A percentile compares a stretch with the other conserved stretches of the same genome.
Evolutionary conservation across 2,329 filamentous ascomycete genomes (phyloP).

Genomic region (Colletotrichum aenigma): DNA sequence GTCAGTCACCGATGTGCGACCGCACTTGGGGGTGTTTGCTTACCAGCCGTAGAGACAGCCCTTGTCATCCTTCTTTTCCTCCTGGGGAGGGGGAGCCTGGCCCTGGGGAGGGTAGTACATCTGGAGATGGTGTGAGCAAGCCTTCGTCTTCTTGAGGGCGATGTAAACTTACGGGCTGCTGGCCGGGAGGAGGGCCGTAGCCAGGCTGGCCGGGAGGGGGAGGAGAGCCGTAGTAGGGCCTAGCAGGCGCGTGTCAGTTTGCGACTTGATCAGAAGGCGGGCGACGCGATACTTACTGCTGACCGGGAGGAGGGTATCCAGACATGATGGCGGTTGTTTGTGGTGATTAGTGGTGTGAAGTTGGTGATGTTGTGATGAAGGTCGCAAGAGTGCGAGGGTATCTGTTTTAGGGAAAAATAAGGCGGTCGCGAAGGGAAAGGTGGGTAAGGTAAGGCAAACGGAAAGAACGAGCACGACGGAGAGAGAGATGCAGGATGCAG

Average conservation of each 20-base stretch:
- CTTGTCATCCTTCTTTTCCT: constrained; percentile 45
- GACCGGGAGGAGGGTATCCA: constrained; percentile 30
- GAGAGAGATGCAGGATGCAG: neutral
- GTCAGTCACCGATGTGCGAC: neutral
- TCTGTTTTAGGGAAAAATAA: neutral
- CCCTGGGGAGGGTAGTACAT: constrained; percentile 31
- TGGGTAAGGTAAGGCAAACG: neutral
- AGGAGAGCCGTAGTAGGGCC: constrained; percentile 23
- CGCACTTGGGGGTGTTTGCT: neutral
- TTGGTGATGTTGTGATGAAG: neutral
- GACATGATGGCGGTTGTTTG: constrained; percentile 33
- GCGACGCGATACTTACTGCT: constrained; percentile 6
- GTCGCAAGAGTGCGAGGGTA: neutral
- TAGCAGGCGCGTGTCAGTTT: constrained; percentile 1
- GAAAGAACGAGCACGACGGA: neutral
- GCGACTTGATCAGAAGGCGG: neutral
- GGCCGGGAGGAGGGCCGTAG: constrained; percentile 23
- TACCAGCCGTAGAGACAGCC: constrained; percentile 45
- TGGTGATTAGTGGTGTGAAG: neutral
- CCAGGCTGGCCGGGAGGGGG: constrained; percentile 21
- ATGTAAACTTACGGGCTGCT: constrained; percentile 17
- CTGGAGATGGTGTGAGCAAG: neutral
- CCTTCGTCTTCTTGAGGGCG: neutral
- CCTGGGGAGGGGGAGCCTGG: constrained; percentile 34
- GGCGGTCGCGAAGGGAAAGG: neutral